Evolutionary conservation across 2,329 filamentous ascomycete genomes (phyloP).

Genomic region (Clonostachys rhizophaga): DNA sequence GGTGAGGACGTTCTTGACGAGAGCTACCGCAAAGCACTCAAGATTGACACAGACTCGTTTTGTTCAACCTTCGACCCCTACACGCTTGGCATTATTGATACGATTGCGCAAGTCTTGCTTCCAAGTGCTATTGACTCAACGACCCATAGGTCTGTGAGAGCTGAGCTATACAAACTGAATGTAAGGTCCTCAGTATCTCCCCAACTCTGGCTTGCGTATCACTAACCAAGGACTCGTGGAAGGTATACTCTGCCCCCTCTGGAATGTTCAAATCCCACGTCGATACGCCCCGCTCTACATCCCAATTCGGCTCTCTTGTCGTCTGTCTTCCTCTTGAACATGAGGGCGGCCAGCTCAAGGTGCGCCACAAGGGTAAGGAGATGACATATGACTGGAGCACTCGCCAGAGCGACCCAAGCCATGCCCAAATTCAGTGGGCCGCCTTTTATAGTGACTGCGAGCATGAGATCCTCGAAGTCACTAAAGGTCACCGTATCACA

Average conservation of each 20-base stretch:
- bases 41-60: slow-evolving; percentile 42
- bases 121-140: neutral
- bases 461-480: slow-evolving; percentile 46
- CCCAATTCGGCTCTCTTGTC: slow-evolving; percentile 49
- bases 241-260: slow-evolving; percentile 44
- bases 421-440: slow-evolving; percentile 31
- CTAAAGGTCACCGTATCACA: slow-evolving; percentile 45
- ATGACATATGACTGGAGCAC: slow-evolving; percentile 33
- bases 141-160: neutral
- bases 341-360: slow-evolving; percentile 34
- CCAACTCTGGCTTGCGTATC: no score
- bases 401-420: no score
- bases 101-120: slow-evolving; percentile 1
- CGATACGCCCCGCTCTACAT: slow-evolving; percentile 42
- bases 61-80: slow-evolving; percentile 45
- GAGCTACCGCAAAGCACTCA: slow-evolving; percentile 44
- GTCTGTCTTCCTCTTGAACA: slow-evolving; percentile 35
- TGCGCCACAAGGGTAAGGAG: slow-evolving; percentile 29
- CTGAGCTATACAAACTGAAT: neutral
- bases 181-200: neutral
- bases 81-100: slow-evolving; percentile 44
- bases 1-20: slow-evolving; percentile 44
- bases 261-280: slow-evolving; percentile 46
- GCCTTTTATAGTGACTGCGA: slow-evolving; percentile 50
- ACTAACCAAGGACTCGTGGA: no score